These are phyloP conservation scores for Kazachstania sp. DNA, from an alignment of 1,139 yeast species.

Conservation along the genomic window DNA sequence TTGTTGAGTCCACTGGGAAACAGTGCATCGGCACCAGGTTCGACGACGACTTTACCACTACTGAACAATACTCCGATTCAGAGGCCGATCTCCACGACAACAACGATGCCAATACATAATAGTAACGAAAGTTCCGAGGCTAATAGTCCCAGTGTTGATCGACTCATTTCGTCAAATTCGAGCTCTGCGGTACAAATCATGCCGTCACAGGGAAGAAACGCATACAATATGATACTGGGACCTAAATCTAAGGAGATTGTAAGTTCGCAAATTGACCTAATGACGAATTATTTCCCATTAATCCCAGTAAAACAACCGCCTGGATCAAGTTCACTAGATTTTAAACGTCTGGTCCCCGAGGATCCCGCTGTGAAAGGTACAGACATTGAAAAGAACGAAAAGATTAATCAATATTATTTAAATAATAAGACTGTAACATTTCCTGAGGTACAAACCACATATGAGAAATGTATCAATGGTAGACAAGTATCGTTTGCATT, in stretches of 20 bases:
- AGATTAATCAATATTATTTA: constrained; percentile 26
- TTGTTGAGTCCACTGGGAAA: not conserved
- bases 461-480: not conserved
- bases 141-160: constrained; percentile 1
- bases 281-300: constrained; percentile 25
- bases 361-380: constrained; percentile 11
- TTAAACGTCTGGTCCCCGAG: constrained; percentile 17
- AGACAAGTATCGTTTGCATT: constrained; percentile 21
- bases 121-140: constrained; percentile 4
- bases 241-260: constrained; percentile 19
- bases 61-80: not conserved
- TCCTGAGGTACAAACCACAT: constrained; percentile 18
- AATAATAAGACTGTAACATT: constrained; percentile 17
- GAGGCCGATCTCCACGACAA: not conserved
- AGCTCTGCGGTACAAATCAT: constrained; percentile 13
- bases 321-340: constrained; percentile 12
- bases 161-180: constrained; percentile 1
- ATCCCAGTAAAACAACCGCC: constrained; percentile 17
- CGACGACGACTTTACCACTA: not conserved
- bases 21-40: constrained; percentile 2
- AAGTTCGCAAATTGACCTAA: constrained; percentile 19
- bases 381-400: constrained; percentile 10
- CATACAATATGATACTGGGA: constrained; percentile 25
- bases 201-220: constrained; percentile 10
- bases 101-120: not conserved